Conservation (phyloP, 805 yeast species). For the Pichia exigua region DNA sequence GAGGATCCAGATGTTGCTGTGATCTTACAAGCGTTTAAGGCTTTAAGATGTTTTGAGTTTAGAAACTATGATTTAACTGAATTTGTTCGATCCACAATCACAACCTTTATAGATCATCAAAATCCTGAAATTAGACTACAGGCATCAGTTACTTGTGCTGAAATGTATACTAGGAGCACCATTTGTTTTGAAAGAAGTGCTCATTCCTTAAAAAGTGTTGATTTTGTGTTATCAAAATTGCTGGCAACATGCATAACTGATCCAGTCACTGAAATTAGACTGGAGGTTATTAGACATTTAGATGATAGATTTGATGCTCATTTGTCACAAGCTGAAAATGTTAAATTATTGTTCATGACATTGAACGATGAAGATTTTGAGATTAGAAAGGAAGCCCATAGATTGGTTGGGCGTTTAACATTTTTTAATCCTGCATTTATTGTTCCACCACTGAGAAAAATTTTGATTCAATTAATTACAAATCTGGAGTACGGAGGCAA, state of each 20-base stretch:
- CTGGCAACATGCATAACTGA: conserved; percentile 83
- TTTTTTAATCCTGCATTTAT: conserved; percentile 90
- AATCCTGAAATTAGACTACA: conserved; percentile 71
- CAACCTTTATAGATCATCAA: conserved; percentile 77
- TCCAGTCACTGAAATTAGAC: conserved; percentile 75
- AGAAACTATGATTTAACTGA: conserved; percentile 73
- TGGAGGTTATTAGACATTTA: conserved; percentile 67
- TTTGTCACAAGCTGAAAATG: conserved; percentile 88
- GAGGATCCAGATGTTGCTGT: conserved; percentile 32
- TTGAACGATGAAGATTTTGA: conserved; percentile 85
- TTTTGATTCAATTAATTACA: conserved; percentile 76
- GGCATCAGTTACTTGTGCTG: conserved; percentile 79
- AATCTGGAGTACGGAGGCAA: conserved; percentile 76
- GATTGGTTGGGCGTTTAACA: conserved; percentile 76
- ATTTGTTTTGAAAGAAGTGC: conserved; percentile 79
- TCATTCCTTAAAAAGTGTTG: conserved; percentile 72
- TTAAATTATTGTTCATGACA: conserved; percentile 76
- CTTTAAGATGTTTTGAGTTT: conserved; percentile 69
- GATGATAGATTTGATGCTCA: conserved; percentile 82
- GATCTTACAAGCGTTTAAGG: conserved; percentile 70
- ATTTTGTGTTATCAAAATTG: conserved; percentile 75
- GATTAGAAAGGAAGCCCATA: conserved; percentile 70
- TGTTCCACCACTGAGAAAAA: conserved; percentile 84
- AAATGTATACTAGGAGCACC: conserved; percentile 67
- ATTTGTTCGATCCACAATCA: conserved; percentile 76